These are phyloP conservation scores for Umbelopsis sp. DNA, from an alignment of 192 early-diverging fungal species.

Conservation along the genomic window DNA sequence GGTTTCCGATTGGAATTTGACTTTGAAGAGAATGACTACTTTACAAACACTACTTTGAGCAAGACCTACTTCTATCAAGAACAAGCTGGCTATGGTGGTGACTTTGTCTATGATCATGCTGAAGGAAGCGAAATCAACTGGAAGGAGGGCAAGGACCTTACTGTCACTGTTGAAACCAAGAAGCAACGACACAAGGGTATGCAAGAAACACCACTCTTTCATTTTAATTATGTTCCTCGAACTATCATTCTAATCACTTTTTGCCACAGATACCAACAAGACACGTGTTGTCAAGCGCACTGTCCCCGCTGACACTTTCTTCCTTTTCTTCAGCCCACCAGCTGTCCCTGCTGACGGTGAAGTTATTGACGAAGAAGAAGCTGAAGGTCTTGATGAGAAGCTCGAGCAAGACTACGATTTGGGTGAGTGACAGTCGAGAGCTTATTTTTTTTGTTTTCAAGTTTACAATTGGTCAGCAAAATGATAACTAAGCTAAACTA, in stretches of 20 bases:
- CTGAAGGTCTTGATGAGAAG: conserved; percentile 80
- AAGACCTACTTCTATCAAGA: conserved; percentile 96
- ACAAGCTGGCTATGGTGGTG: conserved; percentile 73
- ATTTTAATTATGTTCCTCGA: not conserved
- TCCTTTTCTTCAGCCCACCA: conserved; percentile 93
- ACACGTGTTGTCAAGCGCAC: conserved; percentile 97
- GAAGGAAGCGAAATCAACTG: conserved; percentile 91
- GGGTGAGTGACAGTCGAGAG: conserved; percentile 48
- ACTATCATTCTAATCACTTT: not conserved
- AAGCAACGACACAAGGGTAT: conserved; percentile 97
- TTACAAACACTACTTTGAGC: conserved; percentile 81
- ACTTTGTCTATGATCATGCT: conserved; percentile 90
- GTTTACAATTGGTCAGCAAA: conserved; percentile 6
- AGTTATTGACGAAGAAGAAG: conserved; percentile 75
- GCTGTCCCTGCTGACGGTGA: conserved; percentile 72
- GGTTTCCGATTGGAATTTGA: conserved; percentile 95
- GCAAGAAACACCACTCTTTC: not conserved
- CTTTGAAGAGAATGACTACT: conserved; percentile 88
- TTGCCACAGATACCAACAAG: conserved; percentile 82
- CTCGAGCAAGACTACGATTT: conserved; percentile 95
- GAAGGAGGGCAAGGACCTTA: conserved; percentile 97
- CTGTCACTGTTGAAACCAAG: conserved; percentile 93
- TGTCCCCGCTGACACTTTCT: conserved; percentile 96
- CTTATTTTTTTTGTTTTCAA: not conserved
- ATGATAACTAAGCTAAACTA: conserved; percentile 1